Evolutionary conservation across 2,329 filamentous ascomycete species (phyloP).

Genomic region (Cladorrhinum sp.): DNA sequence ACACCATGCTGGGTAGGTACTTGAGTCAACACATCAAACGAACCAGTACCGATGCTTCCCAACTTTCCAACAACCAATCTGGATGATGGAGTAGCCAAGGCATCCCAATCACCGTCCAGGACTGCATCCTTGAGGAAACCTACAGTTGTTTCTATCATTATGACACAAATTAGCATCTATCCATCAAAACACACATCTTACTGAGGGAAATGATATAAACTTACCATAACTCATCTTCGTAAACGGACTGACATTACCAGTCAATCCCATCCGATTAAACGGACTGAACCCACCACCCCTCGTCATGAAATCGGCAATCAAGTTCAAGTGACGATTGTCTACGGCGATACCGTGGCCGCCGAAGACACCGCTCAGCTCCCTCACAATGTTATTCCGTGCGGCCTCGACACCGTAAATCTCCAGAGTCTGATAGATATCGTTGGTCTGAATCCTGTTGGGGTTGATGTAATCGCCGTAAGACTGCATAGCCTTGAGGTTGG

Average conservation of each 20-base stretch:
- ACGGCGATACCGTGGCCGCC: constrained; percentile 86
- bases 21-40: constrained; percentile 78
- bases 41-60: constrained; percentile 81
- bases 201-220: neutral
- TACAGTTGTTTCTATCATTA: constrained; percentile 68
- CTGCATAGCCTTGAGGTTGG: constrained; percentile 89
- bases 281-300: constrained; percentile 78
- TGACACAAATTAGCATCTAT: neutral
- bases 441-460: constrained; percentile 81
- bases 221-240: constrained; percentile 97
- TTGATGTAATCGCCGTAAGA: constrained; percentile 82
- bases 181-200: neutral
- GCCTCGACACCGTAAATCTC: constrained; percentile 90
- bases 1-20: constrained; percentile 49
- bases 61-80: constrained; percentile 84
- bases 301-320: constrained; percentile 99
- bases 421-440: constrained; percentile 86
- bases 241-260: constrained; percentile 81
- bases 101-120: constrained; percentile 85
- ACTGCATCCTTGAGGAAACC: constrained; percentile 91
- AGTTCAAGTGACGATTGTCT: constrained; percentile 85
- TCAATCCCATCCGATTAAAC: constrained; percentile 88
- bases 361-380: constrained; percentile 84
- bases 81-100: constrained; percentile 78
- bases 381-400: constrained; percentile 79